These are phyloP conservation scores for Irpex lacteus DNA, from an alignment of 1,284 basidiomycete species.

Conservation along the genomic window DNA sequence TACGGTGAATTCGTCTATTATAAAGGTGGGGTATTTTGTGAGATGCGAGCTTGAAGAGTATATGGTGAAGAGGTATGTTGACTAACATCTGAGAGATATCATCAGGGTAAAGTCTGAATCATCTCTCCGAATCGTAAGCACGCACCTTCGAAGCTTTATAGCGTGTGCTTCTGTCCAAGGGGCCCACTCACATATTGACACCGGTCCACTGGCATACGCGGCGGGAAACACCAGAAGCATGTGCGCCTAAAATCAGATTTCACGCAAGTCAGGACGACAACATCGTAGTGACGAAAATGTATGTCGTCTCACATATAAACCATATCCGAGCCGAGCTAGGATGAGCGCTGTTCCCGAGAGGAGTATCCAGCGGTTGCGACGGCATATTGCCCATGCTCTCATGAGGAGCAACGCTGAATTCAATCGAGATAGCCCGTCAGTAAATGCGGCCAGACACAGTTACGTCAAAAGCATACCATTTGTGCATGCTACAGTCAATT, in stretches of 20 bases:
- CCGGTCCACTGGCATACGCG: too few species aligned
- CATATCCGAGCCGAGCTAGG: neutral
- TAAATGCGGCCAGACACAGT: neutral
- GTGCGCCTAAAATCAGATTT: neutral
- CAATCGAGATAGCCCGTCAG: neutral
- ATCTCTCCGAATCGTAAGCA: too few species aligned
- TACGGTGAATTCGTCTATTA: neutral
- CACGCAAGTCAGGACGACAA: neutral
- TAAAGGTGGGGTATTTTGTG: too few species aligned
- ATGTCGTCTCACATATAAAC: neutral
- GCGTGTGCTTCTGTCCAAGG: too few species aligned
- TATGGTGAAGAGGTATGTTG: too few species aligned
- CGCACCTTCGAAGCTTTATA: too few species aligned
- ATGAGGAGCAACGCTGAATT: neutral
- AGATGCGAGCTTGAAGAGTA: too few species aligned
- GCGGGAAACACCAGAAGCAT: neutral
- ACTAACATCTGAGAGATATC: too few species aligned
- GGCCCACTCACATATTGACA: too few species aligned
- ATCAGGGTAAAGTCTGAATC: too few species aligned
- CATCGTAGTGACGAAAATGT: neutral
- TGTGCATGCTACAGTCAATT: too few species aligned
- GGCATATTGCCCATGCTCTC: neutral
- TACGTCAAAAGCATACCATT: neutral
- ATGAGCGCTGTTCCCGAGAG: neutral
- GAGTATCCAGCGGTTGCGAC: neutral